Evolutionary conservation across 192 early-diverging fungal species (phyloP).

Genomic region (Bifiguratus adelaidae): DNA sequence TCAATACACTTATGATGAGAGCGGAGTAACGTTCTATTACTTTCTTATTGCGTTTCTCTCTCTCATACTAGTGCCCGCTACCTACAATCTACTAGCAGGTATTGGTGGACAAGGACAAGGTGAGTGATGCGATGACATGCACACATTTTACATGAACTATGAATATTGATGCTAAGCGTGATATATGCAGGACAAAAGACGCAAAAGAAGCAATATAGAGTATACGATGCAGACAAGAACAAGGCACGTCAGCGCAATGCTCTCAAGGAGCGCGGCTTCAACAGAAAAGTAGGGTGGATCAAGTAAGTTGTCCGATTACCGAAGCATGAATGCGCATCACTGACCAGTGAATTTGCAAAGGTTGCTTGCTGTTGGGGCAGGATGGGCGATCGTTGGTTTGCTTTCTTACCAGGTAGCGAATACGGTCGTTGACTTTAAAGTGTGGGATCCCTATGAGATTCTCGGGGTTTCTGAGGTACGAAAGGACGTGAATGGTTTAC

Average conservation of each 20-base stretch:
- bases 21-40: conserved; percentile 90
- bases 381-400: conserved; percentile 59
- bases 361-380: conserved; percentile 31
- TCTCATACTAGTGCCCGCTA: conserved; percentile 73
- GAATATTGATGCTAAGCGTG: background rate
- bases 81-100: conserved; percentile 14
- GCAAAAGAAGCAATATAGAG: conserved; percentile 5
- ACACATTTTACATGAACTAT: background rate
- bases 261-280: conserved; percentile 2
- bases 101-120: background rate
- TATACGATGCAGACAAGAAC: conserved; percentile 11
- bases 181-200: background rate
- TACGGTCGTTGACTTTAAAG: conserved; percentile 42
- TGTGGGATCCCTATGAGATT: conserved; percentile 94
- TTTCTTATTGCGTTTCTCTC: conserved; percentile 80
- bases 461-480: conserved; percentile 66
- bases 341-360: conserved; percentile 6
- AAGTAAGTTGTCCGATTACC: conserved; percentile 7
- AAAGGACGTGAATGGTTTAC: background rate
- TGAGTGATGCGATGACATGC: background rate
- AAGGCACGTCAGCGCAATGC: conserved; percentile 2
- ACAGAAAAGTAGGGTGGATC: conserved; percentile 3
- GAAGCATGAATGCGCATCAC: background rate
- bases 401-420: conserved; percentile 51
- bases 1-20: conserved; percentile 91